Evolutionary conservation across 352 stramenopile genomes (phyloP), one percentile per base, ranked within the genome.

Genomic region (Phytophthora fragariaefolia): DNA sequence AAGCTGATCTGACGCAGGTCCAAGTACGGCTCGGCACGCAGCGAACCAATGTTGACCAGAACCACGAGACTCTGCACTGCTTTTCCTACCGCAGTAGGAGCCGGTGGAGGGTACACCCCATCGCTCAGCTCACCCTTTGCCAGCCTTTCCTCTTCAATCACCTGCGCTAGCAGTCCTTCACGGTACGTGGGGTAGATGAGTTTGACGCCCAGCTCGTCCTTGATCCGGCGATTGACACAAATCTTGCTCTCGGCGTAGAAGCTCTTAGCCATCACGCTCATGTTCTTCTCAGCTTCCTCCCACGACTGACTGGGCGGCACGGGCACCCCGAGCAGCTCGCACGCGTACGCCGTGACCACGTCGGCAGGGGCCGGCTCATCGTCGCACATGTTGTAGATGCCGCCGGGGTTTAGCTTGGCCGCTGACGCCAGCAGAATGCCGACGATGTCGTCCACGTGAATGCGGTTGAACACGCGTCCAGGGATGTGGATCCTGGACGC

Each of bases 381-480:
- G 68, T 98, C 93, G 9, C 84, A 93, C 18, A 97, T 75, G 55
- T 98, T 98, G 77, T 96, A 97, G 55, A 97, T 79, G 3, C 74
- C 80, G 15, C 85, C 81, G 4, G 83, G 52, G 28, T 84, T 87
- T 1, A 91, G 89, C 9, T 59, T 67, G 0, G 69, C 73, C 4
- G 91, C 89, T 2, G 90, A 97, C 12, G 83, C 79, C 40, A 91
- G 13, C 9, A 97, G 61, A 63, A 93, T 86, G 4, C 79, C 63
- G 24, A 95, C 82, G 40, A 98, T 97, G 68, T 98, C 93, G 58
- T 93, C 84, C 0, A 97, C 92, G 71, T 98, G 92, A 56, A 97
- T 86, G 24, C 93, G 84, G 59, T 96, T 97, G 60, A 98, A 96
- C 38, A 88, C 62, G 13, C 91, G 74, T 20, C 79, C 83, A 3